Evolutionary conservation across 2,329 filamentous ascomycete genomes (phyloP), one percentile per base, ranked within the genome.

Genomic region (Apiospora aurea): DNA sequence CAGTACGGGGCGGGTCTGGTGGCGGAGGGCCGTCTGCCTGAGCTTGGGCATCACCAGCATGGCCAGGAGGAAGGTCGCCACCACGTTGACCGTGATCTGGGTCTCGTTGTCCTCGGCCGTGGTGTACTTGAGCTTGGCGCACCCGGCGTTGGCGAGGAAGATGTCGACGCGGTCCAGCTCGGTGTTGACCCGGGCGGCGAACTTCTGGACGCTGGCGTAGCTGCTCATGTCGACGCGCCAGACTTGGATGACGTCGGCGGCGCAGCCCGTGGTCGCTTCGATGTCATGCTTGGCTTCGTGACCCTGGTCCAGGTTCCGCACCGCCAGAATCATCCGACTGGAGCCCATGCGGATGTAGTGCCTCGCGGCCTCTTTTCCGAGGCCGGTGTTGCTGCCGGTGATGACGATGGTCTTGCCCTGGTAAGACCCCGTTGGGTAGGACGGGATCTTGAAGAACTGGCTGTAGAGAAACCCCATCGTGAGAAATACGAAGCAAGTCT

Each of bases 21-120:
- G 76, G 10, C 49, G 66, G 5, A 46, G 71, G 0, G 79, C 80
- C 18, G 81, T 85, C 34, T 83, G 80, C 69, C 83, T 83, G 4
- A 91, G 80, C 75, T 85, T 87, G 0, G 88, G 88, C 26, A 90
- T 72, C 3, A 90, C 64, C 0, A 88, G 79, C 0, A 86, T 74
- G 0, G 82, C 85, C 0, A 91, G 80, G 1, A 90, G 76, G 53
- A 89, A 83, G 0, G 86, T 88, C 18, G 81, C 83, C 71, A 90
- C 80, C 13, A 88, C 86, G 71, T 91, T 91, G 70, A 87, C 83
- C 0, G 85, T 87, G 53, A 90, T 79, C 0, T 78, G 84, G 18
- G 75, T 77, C 78, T 91, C 88, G 53, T 86, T 80, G 0, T 81
- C 84, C 70, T 88, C 86, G 4, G 79, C 79, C 0, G 78, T 46